Base-by-base conservation (phyloP, 805 yeast genomes). In the Suhomyces faveliae region DNA sequence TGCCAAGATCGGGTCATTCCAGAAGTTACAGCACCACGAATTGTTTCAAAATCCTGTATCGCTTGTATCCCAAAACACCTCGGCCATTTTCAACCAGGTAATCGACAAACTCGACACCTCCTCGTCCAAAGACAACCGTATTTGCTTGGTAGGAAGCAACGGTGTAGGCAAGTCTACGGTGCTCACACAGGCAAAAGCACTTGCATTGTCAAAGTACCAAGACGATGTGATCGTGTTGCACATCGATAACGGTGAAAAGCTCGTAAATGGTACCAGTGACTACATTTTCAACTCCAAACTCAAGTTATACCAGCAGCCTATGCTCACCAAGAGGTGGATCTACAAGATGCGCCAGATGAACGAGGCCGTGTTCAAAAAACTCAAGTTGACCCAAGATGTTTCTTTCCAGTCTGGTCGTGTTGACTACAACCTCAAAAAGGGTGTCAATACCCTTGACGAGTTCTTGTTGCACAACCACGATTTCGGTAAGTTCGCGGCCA, bases 141-240 rank as follows among this genome's bases (percentile, higher is more conserved):
- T 77, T 24, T 70, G 83, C 24, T 51, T 89, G n/a, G 62, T 79
- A 17, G 96, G 96, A 38, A 83, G 78, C 47, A 67, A 79, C 39
- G 96, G 96, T 42, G 75, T 79, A 9, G 97, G 97, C 6, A 91
- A 90, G 70, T 79, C 92, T 3, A 80, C 89, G 0, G 59, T 84
- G 33, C 57, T 90, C 41, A 65, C 91, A 0, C 96, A 90, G 64
- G 73, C 84, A 1, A 85, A 85, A 38, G 80, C 85, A 0, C 64
- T 87, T 41, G 77, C 82, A 3, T 51, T 59, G 23, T 57, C 66
- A 8, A 52, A 73, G 27, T 61, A 66, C 25, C 51, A 60, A 5
- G 43, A 51, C 15, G 64, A 71, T 13, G 65, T 77, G 22, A 71
- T 85, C 12, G 67, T 88, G 4, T 57, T 90, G 40, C 88, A 87